Conservation (phyloP, 1,284 basidiomycete species). For the Hortiboletus rubellus region DNA sequence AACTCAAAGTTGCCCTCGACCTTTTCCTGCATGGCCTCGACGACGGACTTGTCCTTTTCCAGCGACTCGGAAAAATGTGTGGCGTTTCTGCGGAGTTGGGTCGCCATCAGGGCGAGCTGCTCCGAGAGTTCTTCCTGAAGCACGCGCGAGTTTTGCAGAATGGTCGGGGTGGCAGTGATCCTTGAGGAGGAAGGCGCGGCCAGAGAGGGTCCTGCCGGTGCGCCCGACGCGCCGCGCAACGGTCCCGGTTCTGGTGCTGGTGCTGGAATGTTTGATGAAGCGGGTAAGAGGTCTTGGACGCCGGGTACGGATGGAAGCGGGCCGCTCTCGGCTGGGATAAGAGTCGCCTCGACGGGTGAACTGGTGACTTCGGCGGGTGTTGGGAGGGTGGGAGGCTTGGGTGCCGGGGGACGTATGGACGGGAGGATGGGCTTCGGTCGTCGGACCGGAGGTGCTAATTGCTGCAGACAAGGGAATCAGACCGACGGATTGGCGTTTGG, state of each 20-base stretch:
- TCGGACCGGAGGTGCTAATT: conserved; percentile 37
- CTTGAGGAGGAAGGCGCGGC: conserved; percentile 36
- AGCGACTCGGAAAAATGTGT: conserved; percentile 67
- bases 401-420: conserved; percentile 32
- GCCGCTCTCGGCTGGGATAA: conserved; percentile 26
- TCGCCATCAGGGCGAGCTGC: conserved; percentile 76
- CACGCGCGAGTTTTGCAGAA: conserved; percentile 56
- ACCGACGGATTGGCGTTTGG: not conserved
- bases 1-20: conserved; percentile 68
- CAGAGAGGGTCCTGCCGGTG: conserved; percentile 25
- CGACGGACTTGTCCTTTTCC: conserved; percentile 61
- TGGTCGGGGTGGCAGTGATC: conserved; percentile 42
- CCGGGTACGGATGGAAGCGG: conserved; percentile 5
- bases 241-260: not conserved
- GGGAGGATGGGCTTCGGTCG: conserved; percentile 42
- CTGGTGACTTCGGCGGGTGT: not conserved
- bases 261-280: conserved; percentile 7
- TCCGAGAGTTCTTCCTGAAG: conserved; percentile 71
- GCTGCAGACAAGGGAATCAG: conserved; percentile 31
- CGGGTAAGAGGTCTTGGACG: conserved; percentile 22
- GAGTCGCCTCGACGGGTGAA: conserved; percentile 23
- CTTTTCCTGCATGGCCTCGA: conserved; percentile 63
- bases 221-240: conserved; percentile 21
- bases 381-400: conserved; percentile 4
- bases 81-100: conserved; percentile 74